phyloP scores from a whole-genome alignment of 2,329 filamentous ascomycete genomes.

The Pseudogymnoascus sp. region DNA sequence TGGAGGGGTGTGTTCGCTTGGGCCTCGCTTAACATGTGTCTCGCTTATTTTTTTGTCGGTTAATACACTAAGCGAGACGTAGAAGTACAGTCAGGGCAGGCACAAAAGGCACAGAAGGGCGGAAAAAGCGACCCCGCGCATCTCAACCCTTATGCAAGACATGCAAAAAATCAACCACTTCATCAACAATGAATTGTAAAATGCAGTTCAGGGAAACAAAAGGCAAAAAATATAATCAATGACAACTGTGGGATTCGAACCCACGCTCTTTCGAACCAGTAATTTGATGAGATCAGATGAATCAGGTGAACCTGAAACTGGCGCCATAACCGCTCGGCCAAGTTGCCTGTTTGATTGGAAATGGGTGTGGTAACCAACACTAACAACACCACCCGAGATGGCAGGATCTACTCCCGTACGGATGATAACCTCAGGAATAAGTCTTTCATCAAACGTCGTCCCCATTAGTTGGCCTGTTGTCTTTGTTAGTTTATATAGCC shows the following conservation, averaged over 20 bases:
- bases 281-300: slow-evolving; percentile 14
- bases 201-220: neutral
- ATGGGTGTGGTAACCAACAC: neutral
- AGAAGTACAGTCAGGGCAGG: neutral
- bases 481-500: too few species aligned
- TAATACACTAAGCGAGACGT: neutral
- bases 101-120: neutral
- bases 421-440: too few species aligned
- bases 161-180: neutral
- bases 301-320: slow-evolving; percentile 27
- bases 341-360: slow-evolving; percentile 18
- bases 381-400: neutral
- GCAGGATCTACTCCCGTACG: too few species aligned
- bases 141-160: neutral
- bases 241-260: slow-evolving; percentile 30
- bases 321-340: slow-evolving; percentile 33
- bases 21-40: neutral
- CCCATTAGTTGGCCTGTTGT: too few species aligned
- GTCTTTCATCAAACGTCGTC: too few species aligned
- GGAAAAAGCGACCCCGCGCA: neutral
- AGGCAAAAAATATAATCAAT: slow-evolving; percentile 13
- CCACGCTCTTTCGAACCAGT: slow-evolving; percentile 28
- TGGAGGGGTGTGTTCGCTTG: neutral
- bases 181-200: neutral
- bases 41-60: neutral